These are phyloP conservation scores for Neopestalotiopsis sp. DNA, from an alignment of 2,329 filamentous ascomycete genomes.

Conservation along the genomic window DNA sequence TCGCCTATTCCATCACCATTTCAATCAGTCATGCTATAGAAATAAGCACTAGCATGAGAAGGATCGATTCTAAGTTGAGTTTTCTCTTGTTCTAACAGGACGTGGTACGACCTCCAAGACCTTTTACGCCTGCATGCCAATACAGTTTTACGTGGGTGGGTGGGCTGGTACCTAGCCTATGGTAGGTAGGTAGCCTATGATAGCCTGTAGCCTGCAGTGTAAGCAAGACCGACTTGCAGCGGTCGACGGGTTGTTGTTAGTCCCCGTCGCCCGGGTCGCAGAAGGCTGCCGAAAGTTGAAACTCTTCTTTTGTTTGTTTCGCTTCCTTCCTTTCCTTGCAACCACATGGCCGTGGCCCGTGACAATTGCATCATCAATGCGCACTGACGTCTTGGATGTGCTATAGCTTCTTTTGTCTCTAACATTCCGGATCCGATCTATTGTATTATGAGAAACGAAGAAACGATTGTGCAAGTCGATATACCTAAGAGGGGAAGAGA, in stretches of 20 bases:
- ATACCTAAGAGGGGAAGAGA: too few species aligned
- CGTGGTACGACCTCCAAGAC: neutral
- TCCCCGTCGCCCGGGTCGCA: slow-evolving; percentile 9
- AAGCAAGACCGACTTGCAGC: neutral
- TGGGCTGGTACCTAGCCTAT: neutral
- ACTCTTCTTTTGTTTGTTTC: neutral
- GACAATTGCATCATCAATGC: neutral
- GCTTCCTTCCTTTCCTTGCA: neutral
- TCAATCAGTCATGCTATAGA: neutral
- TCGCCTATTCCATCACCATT: too few species aligned
- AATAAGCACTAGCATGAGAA: neutral
- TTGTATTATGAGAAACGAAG: too few species aligned
- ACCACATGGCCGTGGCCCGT: neutral
- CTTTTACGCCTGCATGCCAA: neutral
- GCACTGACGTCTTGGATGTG: neutral
- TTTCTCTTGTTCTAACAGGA: neutral
- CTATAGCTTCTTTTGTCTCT: neutral
- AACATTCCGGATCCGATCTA: neutral
- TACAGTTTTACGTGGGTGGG: neutral
- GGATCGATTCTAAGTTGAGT: neutral
- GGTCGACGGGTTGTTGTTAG: slow-evolving; percentile 10
- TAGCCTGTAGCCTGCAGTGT: too few species aligned
- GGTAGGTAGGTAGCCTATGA: too few species aligned
- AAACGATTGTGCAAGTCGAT: too few species aligned
- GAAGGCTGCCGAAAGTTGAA: neutral